Percentiles rank a stretch among this genome's conserved stretches.
phyloP scores from a whole-genome alignment of 257 asterid species.

The Forsythia viridissima region DNA sequence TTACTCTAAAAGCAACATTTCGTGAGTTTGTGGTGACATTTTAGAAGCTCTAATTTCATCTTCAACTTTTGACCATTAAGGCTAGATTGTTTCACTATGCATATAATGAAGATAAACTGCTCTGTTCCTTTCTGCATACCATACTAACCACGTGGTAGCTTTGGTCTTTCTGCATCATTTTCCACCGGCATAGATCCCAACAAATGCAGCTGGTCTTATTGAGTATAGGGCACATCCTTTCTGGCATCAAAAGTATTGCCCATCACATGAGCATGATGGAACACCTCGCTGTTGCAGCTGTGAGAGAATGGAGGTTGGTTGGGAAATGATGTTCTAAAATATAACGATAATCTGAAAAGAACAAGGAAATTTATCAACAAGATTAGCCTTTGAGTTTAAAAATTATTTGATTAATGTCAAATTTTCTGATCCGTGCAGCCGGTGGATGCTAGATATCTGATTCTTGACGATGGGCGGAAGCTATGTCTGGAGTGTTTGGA shows the following conservation, averaged over 20 bases:
- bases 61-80: not conserved
- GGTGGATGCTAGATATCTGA: conserved; percentile 66
- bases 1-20: not conserved
- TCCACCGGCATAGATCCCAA: conserved; percentile 65
- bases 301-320: conserved; percentile 88
- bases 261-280: conserved; percentile 86
- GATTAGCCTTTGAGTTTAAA: not conserved
- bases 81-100: not conserved
- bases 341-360: not conserved
- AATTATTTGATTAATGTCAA: conserved; percentile 11
- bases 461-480: conserved; percentile 89
- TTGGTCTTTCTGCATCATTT: not conserved
- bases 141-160: conserved; percentile 15
- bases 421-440: conserved; percentile 48
- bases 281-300: conserved; percentile 99
- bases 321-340: not conserved
- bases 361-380: not conserved
- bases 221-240: conserved; percentile 99
- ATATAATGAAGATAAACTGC: not conserved
- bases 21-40: not conserved
- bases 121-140: not conserved
- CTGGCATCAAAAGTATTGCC: conserved; percentile 98
- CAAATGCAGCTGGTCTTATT: conserved; percentile 81
- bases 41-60: not conserved
- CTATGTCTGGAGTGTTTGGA: conserved; percentile 93